Conservation (phyloP, 345 rosid species). For the Euphorbia pulcherrima region DNA sequence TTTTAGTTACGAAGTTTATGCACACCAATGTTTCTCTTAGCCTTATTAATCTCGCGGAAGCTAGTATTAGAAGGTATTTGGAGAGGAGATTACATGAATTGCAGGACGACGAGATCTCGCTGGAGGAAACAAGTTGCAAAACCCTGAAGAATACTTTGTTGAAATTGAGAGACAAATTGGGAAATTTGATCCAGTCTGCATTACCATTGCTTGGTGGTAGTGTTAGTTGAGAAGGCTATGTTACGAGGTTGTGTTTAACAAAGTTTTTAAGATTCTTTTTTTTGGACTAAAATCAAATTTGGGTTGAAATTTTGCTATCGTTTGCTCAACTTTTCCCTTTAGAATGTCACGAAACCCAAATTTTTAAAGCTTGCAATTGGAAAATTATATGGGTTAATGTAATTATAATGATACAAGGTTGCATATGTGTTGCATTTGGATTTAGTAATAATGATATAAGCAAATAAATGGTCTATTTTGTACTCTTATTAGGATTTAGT, state of each 20-base stretch:
- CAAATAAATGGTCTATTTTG: too few relatives aligned
- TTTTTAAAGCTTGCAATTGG: too few relatives aligned
- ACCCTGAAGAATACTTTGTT: slow-evolving; percentile 43
- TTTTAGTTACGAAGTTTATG: slow-evolving; percentile 68
- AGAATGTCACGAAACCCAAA: too few relatives aligned
- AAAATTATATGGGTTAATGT: too few relatives aligned
- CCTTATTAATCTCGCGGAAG: slow-evolving; percentile 60
- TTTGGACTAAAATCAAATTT: neutral
- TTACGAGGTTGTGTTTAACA: neutral
- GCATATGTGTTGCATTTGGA: too few relatives aligned
- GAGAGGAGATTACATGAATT: slow-evolving; percentile 48
- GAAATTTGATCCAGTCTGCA: slow-evolving; percentile 47
- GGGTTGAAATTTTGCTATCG: neutral
- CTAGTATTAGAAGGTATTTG: slow-evolving; percentile 58
- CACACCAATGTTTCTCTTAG: slow-evolving; percentile 66
- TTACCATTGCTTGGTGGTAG: slow-evolving; percentile 36
- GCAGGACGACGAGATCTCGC: slow-evolving; percentile 28
- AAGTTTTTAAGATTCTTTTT: neutral
- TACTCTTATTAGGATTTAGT: too few relatives aligned
- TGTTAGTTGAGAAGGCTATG: neutral
- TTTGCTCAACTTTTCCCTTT: too few relatives aligned
- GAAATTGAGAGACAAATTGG: slow-evolving; percentile 41
- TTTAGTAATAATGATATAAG: too few relatives aligned
- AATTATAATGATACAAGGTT: too few relatives aligned
- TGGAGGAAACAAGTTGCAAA: slow-evolving; percentile 25